These are phyloP conservation scores for Plasmodium knowlesi DNA, from an alignment of 169 alveolate species.

Conservation along the genomic window DNA sequence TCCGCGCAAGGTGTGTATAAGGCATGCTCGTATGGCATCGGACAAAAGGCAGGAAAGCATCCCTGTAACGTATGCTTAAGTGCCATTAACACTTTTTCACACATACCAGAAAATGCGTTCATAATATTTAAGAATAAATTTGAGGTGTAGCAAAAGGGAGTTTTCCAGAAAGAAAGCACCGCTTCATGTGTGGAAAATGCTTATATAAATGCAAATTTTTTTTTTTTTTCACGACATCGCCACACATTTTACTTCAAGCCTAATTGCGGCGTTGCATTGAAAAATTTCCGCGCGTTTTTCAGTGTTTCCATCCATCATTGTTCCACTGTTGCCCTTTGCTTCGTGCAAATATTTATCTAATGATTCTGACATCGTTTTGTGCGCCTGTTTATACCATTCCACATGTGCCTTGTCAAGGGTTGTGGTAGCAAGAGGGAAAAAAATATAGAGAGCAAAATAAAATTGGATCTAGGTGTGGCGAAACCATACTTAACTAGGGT, in stretches of 20 bases:
- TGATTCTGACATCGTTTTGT: no score
- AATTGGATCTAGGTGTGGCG: neutral
- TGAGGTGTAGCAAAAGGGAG: neutral
- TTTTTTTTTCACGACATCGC: constrained; percentile 5
- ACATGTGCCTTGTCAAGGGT: neutral
- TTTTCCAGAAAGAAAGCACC: neutral
- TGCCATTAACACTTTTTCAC: neutral
- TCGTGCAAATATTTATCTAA: neutral
- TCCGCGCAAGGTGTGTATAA: neutral
- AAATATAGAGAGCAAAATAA: neutral
- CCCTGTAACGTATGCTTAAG: neutral
- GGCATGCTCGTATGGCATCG: neutral
- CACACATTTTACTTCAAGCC: constrained; percentile 4
- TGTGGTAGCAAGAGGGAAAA: neutral
- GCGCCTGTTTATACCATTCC: neutral
- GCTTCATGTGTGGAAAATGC: neutral
- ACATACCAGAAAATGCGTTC: neutral
- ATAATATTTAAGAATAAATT: neutral
- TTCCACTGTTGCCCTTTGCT: neutral
- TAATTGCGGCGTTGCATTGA: neutral
- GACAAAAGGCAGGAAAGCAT: neutral
- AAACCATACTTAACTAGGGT: neutral
- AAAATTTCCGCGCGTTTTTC: neutral
- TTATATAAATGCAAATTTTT: neutral
- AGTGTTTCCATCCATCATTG: neutral